Percentiles rank a stretch among this genome's conserved stretches.
Evolutionary conservation across 108 stramenopile species (phyloP).

Genomic region (Hondaea fermentalgiana): DNA sequence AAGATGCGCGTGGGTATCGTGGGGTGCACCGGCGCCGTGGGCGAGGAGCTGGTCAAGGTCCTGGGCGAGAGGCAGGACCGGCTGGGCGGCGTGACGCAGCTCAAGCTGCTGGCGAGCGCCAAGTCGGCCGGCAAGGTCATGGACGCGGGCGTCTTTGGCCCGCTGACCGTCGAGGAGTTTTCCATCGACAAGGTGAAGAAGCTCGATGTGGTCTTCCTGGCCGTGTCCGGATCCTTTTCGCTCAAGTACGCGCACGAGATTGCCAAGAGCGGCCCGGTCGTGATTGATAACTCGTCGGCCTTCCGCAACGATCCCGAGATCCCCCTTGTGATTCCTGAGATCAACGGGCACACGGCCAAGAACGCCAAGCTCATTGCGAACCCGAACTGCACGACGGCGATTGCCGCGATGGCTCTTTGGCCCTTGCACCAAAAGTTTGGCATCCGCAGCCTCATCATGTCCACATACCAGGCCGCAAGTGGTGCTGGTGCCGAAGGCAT

Average conservation of each 20-base stretch:
- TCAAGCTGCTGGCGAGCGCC: constrained; percentile 73
- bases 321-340: constrained; percentile 90
- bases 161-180: constrained; percentile 73
- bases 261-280: constrained; percentile 25
- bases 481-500: constrained; percentile 83
- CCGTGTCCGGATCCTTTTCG: constrained; percentile 76
- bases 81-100: constrained; percentile 45
- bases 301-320: constrained; percentile 80
- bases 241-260: constrained; percentile 67
- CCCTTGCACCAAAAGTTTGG: constrained; percentile 85
- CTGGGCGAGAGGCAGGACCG: constrained; percentile 66
- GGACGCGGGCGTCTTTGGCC: constrained; percentile 62
- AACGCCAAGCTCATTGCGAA: constrained; percentile 92
- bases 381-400: constrained; percentile 98
- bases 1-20: constrained; percentile 71
- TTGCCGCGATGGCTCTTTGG: constrained; percentile 89
- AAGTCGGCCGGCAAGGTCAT: constrained; percentile 73
- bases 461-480: constrained; percentile 84
- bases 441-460: constrained; percentile 77
- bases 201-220: constrained; percentile 80
- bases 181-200: constrained; percentile 54
- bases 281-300: constrained; percentile 68
- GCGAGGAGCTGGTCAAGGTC: constrained; percentile 79
- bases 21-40: constrained; percentile 93
- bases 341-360: constrained; percentile 77